phyloP scores from a whole-genome alignment of 129 eudicot genomes.

The carrot (Daucus carota) region DH1_v3.0 NC_030385.2:39318001-39318500 shows the following conservation, averaged over 20 bases:
- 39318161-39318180: background rate
- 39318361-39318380: background rate
- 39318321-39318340: background rate
- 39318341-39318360: background rate
- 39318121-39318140: too few species aligned
- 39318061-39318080: constrained; percentile 57
- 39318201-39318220: constrained; percentile 87
- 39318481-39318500: background rate
- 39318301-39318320: background rate
- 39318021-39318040: constrained; percentile 40
- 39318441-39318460: background rate
- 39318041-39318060: constrained; percentile 34
- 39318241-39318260: constrained; percentile 35
- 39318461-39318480: background rate
- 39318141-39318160: background rate
- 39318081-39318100: background rate
- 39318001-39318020: constrained; percentile 54
- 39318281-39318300: background rate
- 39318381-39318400: background rate
- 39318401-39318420: background rate
- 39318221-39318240: constrained; percentile 75
- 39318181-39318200: background rate
- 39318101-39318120: background rate
- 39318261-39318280: constrained; percentile 11
- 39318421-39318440: background rate